Conservation (phyloP, 164 flowering plant genomes). For the Litsea cubeba region DNA sequence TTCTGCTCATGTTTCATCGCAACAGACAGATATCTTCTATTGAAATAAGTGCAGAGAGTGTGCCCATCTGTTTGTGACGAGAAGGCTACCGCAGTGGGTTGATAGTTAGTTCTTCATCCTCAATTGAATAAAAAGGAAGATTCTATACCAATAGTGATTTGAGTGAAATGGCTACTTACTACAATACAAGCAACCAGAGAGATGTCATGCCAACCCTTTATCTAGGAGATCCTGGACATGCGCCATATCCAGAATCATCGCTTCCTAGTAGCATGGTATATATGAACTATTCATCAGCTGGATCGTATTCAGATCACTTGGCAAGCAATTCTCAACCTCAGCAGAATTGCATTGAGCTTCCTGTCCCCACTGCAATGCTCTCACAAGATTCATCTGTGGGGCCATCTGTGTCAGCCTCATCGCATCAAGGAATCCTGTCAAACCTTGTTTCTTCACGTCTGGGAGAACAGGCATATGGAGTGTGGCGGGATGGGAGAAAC, state of each 20-base stretch:
- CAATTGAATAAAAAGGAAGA: conserved; percentile 2
- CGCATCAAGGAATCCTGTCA: conserved; percentile 54
- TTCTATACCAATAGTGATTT: conserved; percentile 1
- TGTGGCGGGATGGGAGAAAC: conserved; percentile 63
- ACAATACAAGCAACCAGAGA: conserved; percentile 53
- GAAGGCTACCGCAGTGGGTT: conserved; percentile 10
- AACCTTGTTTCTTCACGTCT: conserved; percentile 35
- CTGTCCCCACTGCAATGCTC: conserved; percentile 10
- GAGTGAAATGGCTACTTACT: conserved; percentile 66
- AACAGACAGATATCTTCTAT: neutral
- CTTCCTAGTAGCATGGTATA: conserved; percentile 53
- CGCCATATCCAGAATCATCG: conserved; percentile 40
- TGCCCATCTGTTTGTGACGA: neutral
- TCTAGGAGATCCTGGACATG: conserved; percentile 43
- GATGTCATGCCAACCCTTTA: conserved; percentile 47
- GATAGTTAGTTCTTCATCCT: conserved; percentile 9
- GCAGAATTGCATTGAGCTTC: conserved; percentile 36
- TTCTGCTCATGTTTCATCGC: neutral
- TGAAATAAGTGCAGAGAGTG: neutral
- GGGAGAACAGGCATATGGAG: conserved; percentile 34
- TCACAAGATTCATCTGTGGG: conserved; percentile 31
- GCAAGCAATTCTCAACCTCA: conserved; percentile 47
- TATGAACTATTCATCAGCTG: conserved; percentile 50
- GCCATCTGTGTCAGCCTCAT: conserved; percentile 32
- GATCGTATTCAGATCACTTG: conserved; percentile 43